Evolutionary conservation across 805 yeast genomes (phyloP).

Genomic region (Nadsonia fulvescens): DNA sequence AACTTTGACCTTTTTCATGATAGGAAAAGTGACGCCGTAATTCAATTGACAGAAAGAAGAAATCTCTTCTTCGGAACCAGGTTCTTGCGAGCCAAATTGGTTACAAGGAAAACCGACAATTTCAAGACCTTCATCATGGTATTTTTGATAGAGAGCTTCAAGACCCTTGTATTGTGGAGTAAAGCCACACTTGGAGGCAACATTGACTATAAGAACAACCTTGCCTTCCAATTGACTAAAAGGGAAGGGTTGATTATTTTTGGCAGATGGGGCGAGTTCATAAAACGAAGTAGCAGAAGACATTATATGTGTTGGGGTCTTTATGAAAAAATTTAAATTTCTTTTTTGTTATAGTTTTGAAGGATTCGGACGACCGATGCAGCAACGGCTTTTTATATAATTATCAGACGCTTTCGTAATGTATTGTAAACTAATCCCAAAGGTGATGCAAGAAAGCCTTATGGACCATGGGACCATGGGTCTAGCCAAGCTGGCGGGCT

Average conservation of each 20-base stretch:
- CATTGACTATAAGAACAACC: constrained; percentile 70
- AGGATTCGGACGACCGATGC: too few species aligned
- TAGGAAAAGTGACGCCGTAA: constrained; percentile 89
- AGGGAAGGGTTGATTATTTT: constrained; percentile 38
- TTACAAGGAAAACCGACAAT: constrained; percentile 82
- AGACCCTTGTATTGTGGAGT: constrained; percentile 63
- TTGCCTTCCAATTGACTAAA: constrained; percentile 53
- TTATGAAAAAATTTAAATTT: too few species aligned
- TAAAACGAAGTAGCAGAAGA: constrained; percentile 34
- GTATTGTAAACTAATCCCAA: too few species aligned
- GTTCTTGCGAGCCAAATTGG: constrained; percentile 79
- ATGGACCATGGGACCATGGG: too few species aligned
- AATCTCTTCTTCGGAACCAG: constrained; percentile 45
- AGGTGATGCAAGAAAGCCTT: too few species aligned
- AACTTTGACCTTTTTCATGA: constrained; percentile 73
- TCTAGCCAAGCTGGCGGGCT: too few species aligned
- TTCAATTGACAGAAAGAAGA: constrained; percentile 55
- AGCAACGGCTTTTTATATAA: too few species aligned
- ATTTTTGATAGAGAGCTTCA: constrained; percentile 49
- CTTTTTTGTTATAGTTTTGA: too few species aligned
- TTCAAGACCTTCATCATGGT: constrained; percentile 41
- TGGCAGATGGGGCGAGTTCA: constrained; percentile 44
- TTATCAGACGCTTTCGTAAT: too few species aligned
- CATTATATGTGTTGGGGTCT: too few species aligned
- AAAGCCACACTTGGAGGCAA: constrained; percentile 71